phyloP scores from a whole-genome alignment of 176 grass and related monocot genomes.

The Bothriochloa decipiens region DNA sequence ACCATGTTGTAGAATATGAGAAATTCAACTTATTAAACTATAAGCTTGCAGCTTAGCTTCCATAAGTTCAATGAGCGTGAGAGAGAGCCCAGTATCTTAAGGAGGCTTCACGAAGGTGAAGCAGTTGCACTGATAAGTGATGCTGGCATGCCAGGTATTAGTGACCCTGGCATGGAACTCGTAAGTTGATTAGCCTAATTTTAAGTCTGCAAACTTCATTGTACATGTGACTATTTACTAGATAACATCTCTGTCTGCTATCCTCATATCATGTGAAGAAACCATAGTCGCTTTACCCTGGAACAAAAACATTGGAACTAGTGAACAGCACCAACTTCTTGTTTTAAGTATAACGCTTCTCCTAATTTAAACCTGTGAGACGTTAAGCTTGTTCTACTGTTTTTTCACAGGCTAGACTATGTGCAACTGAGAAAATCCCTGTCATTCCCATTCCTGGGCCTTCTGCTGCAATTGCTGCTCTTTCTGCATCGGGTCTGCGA shows the following conservation, averaged over 20 bases:
- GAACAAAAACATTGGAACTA: slow-evolving; percentile 15
- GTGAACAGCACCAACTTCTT: slow-evolving; percentile 16
- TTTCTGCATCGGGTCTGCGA: slow-evolving; percentile 89
- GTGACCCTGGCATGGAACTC: slow-evolving; percentile 87
- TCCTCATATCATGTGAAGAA: not conserved
- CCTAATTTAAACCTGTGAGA: slow-evolving; percentile 13
- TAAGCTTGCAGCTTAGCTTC: slow-evolving; percentile 75
- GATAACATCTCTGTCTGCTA: not conserved
- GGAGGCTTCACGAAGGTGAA: slow-evolving; percentile 87
- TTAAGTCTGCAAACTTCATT: slow-evolving; percentile 2
- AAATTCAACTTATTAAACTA: slow-evolving; percentile 30
- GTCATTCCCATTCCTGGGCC: slow-evolving; percentile 91
- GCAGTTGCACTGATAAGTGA: slow-evolving; percentile 94
- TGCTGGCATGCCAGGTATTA: slow-evolving; percentile 90
- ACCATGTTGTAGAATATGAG: not conserved
- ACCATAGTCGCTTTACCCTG: not conserved
- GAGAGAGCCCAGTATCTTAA: slow-evolving; percentile 79
- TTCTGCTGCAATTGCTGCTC: slow-evolving; percentile 72
- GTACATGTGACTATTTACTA: not conserved
- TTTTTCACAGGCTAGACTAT: slow-evolving; percentile 77
- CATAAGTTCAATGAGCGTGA: slow-evolving; percentile 96
- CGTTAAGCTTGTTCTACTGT: slow-evolving; percentile 13
- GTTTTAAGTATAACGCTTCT: not conserved
- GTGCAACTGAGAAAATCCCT: slow-evolving; percentile 69
- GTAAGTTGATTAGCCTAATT: slow-evolving; percentile 46